Conservation (phyloP, 768 basidiomycete genomes). For the Boletus subparvulus region DNA sequence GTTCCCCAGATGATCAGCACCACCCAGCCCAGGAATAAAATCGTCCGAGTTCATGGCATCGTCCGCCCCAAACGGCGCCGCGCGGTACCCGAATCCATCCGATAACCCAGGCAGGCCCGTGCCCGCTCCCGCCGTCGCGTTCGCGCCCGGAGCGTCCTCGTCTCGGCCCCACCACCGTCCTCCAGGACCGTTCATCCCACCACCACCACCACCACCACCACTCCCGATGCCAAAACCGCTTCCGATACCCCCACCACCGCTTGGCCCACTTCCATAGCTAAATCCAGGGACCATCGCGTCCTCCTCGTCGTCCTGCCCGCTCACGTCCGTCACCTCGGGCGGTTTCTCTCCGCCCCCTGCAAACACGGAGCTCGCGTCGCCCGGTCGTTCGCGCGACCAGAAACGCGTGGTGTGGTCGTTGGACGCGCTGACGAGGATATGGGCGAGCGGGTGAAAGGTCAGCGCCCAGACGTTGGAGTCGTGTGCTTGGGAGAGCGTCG, state of each 20-base stretch:
- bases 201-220: constrained; percentile 30
- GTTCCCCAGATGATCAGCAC: constrained; percentile 28
- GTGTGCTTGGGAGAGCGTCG: constrained; percentile 92
- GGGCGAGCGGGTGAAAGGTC: constrained; percentile 93
- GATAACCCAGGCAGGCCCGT: constrained; percentile 18
- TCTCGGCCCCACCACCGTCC: constrained; percentile 48
- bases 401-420: constrained; percentile 99
- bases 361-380: constrained; percentile 77
- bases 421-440: constrained; percentile 89
- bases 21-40: constrained; percentile 65
- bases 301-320: constrained; percentile 70
- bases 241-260: background rate
- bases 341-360: constrained; percentile 84
- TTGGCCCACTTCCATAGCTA: constrained; percentile 35
- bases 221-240: constrained; percentile 16
- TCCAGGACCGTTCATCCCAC: constrained; percentile 16
- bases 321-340: constrained; percentile 58
- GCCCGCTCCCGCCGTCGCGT: background rate
- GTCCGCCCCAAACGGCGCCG: constrained; percentile 23
- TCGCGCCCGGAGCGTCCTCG: constrained; percentile 34
- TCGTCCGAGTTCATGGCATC: constrained; percentile 46
- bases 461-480: constrained; percentile 98
- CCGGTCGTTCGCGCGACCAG: constrained; percentile 91
- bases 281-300: constrained; percentile 77
- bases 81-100: constrained; percentile 26